Evolutionary conservation across 2,329 filamentous ascomycete species (phyloP).

Genomic region (Stagonosporopsis cucurbitacearum): DNA sequence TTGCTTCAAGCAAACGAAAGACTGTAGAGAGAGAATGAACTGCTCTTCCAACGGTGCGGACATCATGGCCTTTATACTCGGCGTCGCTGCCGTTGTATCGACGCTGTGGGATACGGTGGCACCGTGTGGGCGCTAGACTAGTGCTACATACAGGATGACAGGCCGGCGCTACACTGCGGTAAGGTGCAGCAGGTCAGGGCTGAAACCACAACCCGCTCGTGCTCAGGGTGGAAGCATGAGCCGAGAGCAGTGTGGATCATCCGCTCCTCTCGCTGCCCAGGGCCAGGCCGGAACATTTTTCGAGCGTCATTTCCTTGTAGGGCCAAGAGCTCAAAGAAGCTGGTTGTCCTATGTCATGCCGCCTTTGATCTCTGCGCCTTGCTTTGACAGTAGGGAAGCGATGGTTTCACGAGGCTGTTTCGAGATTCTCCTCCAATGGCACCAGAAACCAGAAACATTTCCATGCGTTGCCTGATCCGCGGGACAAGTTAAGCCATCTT

Average conservation of each 20-base stretch:
- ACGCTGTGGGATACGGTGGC: constrained; percentile 1
- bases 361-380: not conserved
- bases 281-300: constrained; percentile 1
- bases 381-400: not conserved
- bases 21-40: constrained; percentile 23
- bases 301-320: constrained; percentile 1
- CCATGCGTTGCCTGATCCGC: constrained; percentile 2
- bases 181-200: constrained; percentile 7
- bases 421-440: constrained; percentile 16
- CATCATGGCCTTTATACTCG: constrained; percentile 10
- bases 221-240: not conserved
- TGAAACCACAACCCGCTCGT: constrained; percentile 12
- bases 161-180: constrained; percentile 16
- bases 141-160: constrained; percentile 12
- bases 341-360: constrained; percentile 2
- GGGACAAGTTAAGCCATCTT: constrained; percentile 12
- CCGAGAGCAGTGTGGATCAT: constrained; percentile 2
- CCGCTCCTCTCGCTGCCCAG: not conserved
- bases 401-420: constrained; percentile 7
- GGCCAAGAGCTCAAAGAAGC: constrained; percentile 4
- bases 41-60: constrained; percentile 7
- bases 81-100: not conserved
- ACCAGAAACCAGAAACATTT: not conserved
- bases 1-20: constrained; percentile 36
- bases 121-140: constrained; percentile 7